Conservation (phyloP, 139 green algal species). For the Eudorina sp. region DNA sequence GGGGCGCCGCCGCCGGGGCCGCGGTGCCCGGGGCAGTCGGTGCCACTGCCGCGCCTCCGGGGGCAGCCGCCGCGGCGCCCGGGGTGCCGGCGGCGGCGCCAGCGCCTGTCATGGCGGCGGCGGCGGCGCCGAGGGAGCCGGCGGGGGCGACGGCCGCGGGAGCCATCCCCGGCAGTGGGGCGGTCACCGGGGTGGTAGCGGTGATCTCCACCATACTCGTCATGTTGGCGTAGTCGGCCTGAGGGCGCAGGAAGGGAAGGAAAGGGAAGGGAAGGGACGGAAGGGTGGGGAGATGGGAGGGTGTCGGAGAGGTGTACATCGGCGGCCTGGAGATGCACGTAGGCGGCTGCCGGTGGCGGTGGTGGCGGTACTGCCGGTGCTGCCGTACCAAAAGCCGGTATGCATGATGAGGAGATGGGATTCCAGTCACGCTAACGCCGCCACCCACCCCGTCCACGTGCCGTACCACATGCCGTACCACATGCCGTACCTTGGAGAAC, state of each 20-base stretch:
- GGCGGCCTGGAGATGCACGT: no score
- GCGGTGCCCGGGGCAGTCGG: background rate
- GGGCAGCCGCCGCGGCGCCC: background rate
- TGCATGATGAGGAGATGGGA: no score
- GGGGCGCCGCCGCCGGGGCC: background rate
- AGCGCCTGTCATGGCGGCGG: background rate
- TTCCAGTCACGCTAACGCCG: no score
- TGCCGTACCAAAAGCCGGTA: no score
- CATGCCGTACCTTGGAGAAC: slow-evolving; percentile 48
- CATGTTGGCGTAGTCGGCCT: slow-evolving; percentile 35
- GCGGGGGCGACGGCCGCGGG: background rate
- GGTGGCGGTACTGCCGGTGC: no score
- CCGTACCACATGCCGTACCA: no score
- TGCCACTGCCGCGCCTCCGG: background rate
- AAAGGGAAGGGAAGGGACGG: background rate
- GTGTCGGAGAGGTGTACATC: no score
- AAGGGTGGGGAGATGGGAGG: no score
- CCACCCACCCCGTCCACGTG: no score
- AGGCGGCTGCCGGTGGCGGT: no score
- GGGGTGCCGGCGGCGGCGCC: background rate
- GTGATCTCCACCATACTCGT: slow-evolving; percentile 2
- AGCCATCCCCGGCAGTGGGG: background rate
- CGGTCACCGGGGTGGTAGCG: slow-evolving; percentile 8
- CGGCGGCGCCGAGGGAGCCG: background rate
- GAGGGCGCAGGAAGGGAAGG: background rate